Evolutionary conservation across 305 asterid species (phyloP).

Genomic region (Petunia hybrid): DNA sequence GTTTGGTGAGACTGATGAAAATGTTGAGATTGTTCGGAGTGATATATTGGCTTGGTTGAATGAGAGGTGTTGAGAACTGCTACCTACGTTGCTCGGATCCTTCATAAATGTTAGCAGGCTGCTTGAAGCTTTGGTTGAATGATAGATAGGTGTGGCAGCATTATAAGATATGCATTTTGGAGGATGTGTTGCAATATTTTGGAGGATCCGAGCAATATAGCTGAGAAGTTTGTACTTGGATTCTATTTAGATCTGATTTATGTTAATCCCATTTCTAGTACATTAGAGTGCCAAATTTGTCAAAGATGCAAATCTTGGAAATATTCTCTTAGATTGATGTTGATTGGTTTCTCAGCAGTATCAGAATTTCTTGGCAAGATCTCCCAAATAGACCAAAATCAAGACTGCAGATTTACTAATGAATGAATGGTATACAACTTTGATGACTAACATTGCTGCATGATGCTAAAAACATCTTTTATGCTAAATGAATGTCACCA

Average conservation of each 20-base stretch:
- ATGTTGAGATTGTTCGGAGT: constrained; percentile 67
- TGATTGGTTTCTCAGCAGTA: neutral
- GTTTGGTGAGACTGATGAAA: constrained; percentile 94
- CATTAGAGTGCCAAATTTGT: neutral
- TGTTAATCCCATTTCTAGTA: neutral
- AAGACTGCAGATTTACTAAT: constrained; percentile 9
- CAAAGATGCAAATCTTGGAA: neutral
- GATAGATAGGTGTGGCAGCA: neutral
- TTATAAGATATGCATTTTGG: neutral
- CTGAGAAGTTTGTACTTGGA: neutral
- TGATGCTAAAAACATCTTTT: neutral
- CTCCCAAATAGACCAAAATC: neutral
- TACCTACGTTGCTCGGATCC: no score
- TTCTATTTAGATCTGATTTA: neutral
- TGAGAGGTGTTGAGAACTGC: constrained; percentile 49
- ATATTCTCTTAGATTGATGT: neutral
- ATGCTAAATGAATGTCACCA: neutral
- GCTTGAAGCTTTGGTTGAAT: no score
- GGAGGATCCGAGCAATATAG: no score
- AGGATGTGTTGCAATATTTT: no score
- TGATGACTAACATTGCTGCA: neutral
- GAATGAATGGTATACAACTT: neutral
- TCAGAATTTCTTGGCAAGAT: neutral
- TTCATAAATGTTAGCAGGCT: no score
- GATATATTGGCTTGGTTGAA: constrained; percentile 78